Percentiles rank a stretch among this genome's conserved stretches.
phyloP scores from a whole-genome alignment of 768 basidiomycete species.

The Suillus spraguei region DNA sequence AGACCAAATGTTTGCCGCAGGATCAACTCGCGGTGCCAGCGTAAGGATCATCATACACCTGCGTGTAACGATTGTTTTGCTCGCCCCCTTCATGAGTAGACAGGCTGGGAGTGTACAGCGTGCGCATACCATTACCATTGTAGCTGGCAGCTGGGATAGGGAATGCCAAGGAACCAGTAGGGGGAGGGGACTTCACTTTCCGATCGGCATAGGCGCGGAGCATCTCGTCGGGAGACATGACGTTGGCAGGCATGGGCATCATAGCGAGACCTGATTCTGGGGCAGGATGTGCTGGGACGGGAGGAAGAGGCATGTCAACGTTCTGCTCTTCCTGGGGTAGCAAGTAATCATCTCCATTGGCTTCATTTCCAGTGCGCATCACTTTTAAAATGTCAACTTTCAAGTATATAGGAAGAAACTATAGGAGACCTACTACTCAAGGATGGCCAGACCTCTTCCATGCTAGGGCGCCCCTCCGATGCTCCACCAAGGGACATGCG shows the following conservation, averaged over 20 bases:
- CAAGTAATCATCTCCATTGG: conserved; percentile 46
- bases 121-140: conserved; percentile 30
- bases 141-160: conserved; percentile 28
- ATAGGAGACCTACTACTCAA: conserved; percentile 52
- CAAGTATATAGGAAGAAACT: neutral
- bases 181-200: conserved; percentile 36
- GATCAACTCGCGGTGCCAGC: conserved; percentile 18
- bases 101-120: conserved; percentile 28
- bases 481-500: conserved; percentile 43
- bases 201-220: conserved; percentile 70
- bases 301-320: conserved; percentile 34
- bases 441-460: conserved; percentile 70
- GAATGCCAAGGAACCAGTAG: conserved; percentile 33
- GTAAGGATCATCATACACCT: conserved; percentile 30
- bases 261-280: conserved; percentile 42
- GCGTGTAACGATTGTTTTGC: conserved; percentile 25
- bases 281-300: conserved; percentile 33
- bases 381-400: conserved; percentile 36
- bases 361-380: conserved; percentile 64
- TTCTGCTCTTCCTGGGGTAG: conserved; percentile 32
- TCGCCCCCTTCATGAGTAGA: conserved; percentile 21
- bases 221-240: conserved; percentile 74
- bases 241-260: conserved; percentile 42
- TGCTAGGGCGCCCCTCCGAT: conserved; percentile 36
- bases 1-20: neutral